A percentile compares a stretch with the other conserved stretches of the same genome.
Evolutionary conservation across 306 rosid genomes (phyloP).

Genomic region (Crotalaria pallida): DNA sequence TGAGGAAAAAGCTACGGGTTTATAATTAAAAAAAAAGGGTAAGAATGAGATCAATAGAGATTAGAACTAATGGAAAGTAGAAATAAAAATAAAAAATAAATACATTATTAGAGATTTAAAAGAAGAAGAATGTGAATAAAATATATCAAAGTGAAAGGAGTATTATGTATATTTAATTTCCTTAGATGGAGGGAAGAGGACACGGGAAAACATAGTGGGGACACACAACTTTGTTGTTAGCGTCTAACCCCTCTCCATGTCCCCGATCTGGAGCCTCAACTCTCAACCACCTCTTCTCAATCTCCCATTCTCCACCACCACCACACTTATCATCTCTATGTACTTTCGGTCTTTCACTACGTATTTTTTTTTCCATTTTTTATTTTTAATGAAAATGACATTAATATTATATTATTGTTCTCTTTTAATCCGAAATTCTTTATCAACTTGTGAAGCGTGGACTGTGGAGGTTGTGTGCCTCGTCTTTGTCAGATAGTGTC

Average conservation of each 20-base stretch:
- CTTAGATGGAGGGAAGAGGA: not conserved
- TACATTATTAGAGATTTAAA: too few relatives aligned
- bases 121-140: not conserved
- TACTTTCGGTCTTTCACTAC: not conserved
- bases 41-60: not conserved
- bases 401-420: not conserved
- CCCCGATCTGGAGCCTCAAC: constrained; percentile 22
- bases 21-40: not conserved
- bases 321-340: constrained; percentile 3
- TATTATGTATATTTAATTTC: not conserved
- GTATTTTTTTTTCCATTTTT: not conserved
- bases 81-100: not conserved
- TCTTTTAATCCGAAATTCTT: not conserved
- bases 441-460: not conserved
- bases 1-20: too few relatives aligned
- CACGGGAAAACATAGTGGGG: constrained; percentile 31
- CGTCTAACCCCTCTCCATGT: not conserved
- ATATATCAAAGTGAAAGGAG: not conserved
- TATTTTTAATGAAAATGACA: not conserved
- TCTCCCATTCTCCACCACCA: too few relatives aligned
- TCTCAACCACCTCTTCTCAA: constrained; percentile 29
- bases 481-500: constrained; percentile 18
- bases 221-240: constrained; percentile 19
- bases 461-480: not conserved
- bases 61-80: not conserved